Evolutionary conservation across 371 early-diverging fungal genomes (phyloP), one percentile per base, ranked within the genome.

Genomic region (Ordospora colligata): DNA sequence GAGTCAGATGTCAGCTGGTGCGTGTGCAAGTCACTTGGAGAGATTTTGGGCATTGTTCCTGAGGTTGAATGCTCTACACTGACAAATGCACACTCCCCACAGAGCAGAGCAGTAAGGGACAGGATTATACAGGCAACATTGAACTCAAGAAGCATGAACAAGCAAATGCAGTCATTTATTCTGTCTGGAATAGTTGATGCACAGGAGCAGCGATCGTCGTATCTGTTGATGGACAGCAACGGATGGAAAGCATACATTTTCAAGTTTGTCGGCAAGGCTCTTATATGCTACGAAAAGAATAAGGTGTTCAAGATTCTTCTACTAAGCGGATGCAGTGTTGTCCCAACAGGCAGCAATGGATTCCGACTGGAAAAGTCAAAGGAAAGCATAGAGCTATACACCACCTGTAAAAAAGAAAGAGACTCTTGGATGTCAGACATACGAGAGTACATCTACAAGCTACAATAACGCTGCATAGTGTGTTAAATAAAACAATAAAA

Each of bases 201-300:
- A 17, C 44, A 23, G 0, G 32, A 22, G 32, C 22, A n/a, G 19
- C 52, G 46, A 58, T 53, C 58, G 12, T 44, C 53, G 9, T 70
- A 70, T 58, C 70, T 70, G 19, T 23, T 70, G 44, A 37, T 70
- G 58, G 14, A 70, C 32, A 54, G 53, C 5, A 40, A 58, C 2
- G 58, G 58, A 58, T 58, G 58, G 58, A 54, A 14, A 27, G 58
- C 62, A 23, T 70, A 70, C 11, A 21, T 58, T n/a, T 70, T 53
- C 21, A 70, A 70, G 45, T 32, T 70, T 44, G 70, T 70, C 23
- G 70, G 70, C 6, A 70, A 70, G 27, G 70, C 70, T 22, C 70
- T 70, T 43, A 62, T 70, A 22, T 70, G 58, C 17, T 70, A 70
- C 32, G 58, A 70, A 27, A 53, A 27, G 43, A 70, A 45, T 2